Base-by-base conservation (phyloP, 139 green algal species). In the Penium margaritaceum region DNA sequence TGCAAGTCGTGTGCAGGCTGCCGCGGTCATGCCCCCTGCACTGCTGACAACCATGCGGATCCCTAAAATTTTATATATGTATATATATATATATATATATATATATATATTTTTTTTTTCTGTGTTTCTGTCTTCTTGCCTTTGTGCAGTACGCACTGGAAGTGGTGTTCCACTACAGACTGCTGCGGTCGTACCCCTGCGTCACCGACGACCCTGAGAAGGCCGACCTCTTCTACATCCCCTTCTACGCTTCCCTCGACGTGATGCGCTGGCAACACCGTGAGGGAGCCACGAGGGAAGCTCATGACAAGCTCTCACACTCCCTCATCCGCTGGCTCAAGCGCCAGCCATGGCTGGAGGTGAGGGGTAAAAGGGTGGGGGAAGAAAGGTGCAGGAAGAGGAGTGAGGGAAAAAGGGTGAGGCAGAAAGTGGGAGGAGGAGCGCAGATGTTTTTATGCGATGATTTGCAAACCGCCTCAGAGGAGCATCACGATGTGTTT, bases 81-180 rank as follows among this genome's bases (percentile, higher is more conserved):
- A 19, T n/a, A n/a, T 33, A 33, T 24, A 60, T 24, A n/a, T n/a
- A n/a, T n/a, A n/a, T n/a, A n/a, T n/a, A n/a, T n/a, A n/a, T n/a
- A n/a, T n/a, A n/a, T 68, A 47, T 67, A 21, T 67, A 19, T 41
- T n/a, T 6, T 67, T n/a, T n/a, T n/a, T 58, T n/a, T 58, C 12
- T n/a, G 21, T 12, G 27, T 58, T n/a, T 58, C 47, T 58, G 17
- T 58, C 21, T 58, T 21, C 12, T 58, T 24, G 14, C 19, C 17
- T n/a, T n/a, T n/a, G n/a, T n/a, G 5, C 66, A 74, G 66, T 74
- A 74, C 54, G 51, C 66, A 3, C 41, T 76, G 41, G 68, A 76
- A 51, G 19, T 76, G 27, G n/a, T 67, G 19, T 67, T 76, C 29
- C 46, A 69, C 68, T 27, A 41, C 46, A 21, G 68, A 9, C 68